phyloP scores from a whole-genome alignment of 2,329 filamentous ascomycete genomes.

The Aspergillus thermomutatus region DNA sequence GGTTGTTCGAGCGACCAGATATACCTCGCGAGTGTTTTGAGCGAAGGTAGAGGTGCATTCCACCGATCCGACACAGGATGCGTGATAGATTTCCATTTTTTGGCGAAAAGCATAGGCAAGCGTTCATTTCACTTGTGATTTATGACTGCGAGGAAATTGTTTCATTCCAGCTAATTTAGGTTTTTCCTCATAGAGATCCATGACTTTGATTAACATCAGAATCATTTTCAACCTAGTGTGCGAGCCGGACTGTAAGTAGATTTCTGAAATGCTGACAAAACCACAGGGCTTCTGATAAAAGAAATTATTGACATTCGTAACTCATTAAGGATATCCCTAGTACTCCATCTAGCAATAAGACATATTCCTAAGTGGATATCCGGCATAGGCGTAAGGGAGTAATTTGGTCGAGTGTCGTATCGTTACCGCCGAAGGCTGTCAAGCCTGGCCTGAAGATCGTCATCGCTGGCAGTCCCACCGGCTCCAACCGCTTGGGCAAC shows the following conservation, averaged over 20 bases:
- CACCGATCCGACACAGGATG: background rate
- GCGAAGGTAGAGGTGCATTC: background rate
- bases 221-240: background rate
- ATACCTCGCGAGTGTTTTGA: background rate
- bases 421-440: constrained; percentile 70
- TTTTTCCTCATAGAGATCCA: background rate
- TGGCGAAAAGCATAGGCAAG: background rate
- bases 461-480: constrained; percentile 61
- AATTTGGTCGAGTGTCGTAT: background rate
- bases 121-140: background rate
- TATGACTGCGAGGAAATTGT: background rate
- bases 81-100: background rate
- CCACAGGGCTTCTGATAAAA: background rate
- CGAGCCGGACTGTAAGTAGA: background rate
- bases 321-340: background rate
- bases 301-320: background rate
- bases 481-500: constrained; percentile 79
- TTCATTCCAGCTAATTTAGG: background rate
- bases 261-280: background rate
- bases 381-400: background rate
- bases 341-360: background rate
- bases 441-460: constrained; percentile 89
- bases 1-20: background rate
- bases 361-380: background rate
- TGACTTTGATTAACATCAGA: background rate